phyloP scores from a whole-genome alignment of 352 stramenopile species.

The Peronospora tabacina region DNA sequence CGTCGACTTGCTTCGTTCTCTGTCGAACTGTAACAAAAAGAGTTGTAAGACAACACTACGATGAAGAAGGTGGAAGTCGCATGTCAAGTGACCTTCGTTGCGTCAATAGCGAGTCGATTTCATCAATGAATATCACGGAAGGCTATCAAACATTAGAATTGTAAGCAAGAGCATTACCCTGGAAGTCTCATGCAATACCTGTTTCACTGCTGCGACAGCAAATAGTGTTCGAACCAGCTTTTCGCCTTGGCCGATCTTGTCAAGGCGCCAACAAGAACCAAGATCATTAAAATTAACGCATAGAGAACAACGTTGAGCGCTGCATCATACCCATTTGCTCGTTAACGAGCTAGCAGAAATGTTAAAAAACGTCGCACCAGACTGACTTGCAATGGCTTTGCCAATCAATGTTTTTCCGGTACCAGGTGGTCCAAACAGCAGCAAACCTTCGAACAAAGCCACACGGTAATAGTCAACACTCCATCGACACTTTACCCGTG shows the following conservation, averaged over 20 bases:
- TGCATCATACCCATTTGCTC: conserved; percentile 92
- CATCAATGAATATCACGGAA: conserved; percentile 98
- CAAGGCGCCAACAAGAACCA: not conserved
- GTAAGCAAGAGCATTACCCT: not conserved
- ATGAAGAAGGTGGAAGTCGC: not conserved
- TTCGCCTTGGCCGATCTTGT: conserved; percentile 96
- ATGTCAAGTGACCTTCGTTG: conserved; percentile 72
- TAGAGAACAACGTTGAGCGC: not conserved
- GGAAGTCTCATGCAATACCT: conserved; percentile 31
- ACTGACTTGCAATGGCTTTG: conserved; percentile 98
- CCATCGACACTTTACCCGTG: not conserved
- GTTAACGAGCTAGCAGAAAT: conserved; percentile 98
- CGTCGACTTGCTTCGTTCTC: conserved; percentile 96
- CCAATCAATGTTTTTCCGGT: conserved; percentile 98
- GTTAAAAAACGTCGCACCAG: conserved; percentile 97
- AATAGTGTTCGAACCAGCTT: conserved; percentile 97
- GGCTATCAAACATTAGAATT: conserved; percentile 47
- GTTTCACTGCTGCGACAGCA: conserved; percentile 89
- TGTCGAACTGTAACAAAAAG: conserved; percentile 57
- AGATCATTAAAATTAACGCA: not conserved
- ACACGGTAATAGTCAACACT: not conserved
- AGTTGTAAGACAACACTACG: conserved; percentile 1
- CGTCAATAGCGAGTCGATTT: conserved; percentile 98
- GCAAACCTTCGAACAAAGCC: conserved; percentile 53
- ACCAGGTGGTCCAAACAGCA: conserved; percentile 92